Conservation (phyloP, 2,329 filamentous ascomycete genomes). For the Pseudogymnoascus sp. region DNA sequence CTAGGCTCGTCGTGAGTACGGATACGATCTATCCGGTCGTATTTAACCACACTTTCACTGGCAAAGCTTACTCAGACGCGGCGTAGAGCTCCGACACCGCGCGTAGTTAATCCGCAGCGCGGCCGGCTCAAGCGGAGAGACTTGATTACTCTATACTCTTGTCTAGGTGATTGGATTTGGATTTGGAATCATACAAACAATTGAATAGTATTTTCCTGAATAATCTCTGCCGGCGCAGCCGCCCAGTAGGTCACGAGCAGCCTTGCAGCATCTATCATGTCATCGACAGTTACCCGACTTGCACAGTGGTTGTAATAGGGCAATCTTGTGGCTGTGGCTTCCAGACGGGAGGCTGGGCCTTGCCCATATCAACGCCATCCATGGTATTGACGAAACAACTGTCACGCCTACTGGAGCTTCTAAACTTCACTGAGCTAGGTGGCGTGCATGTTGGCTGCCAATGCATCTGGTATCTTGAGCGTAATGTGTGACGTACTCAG, state of each 20-base stretch:
- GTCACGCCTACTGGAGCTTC: neutral
- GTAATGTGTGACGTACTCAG: constrained; percentile 29
- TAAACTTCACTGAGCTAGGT: neutral
- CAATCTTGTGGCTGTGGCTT: constrained; percentile 2
- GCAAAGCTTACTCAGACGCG: neutral
- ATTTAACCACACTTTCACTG: neutral
- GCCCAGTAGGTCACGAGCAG: constrained; percentile 1
- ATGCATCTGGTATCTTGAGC: neutral
- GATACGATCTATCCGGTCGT: neutral
- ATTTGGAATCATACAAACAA: neutral
- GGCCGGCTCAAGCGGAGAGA: neutral
- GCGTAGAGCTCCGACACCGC: neutral
- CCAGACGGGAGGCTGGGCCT: neutral
- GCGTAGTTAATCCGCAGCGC: neutral
- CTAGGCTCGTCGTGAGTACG: neutral
- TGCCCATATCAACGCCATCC: neutral
- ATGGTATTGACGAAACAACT: neutral
- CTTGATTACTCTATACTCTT: neutral
- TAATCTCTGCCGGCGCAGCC: neutral
- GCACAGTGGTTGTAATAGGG: neutral
- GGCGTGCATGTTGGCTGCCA: neutral
- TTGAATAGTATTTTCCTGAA: neutral
- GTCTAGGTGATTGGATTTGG: neutral
- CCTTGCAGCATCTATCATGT: neutral
- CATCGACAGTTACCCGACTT: neutral